Base-by-base conservation (phyloP, 2,329 filamentous ascomycete species). In the Blastomyces parvus region DNA sequence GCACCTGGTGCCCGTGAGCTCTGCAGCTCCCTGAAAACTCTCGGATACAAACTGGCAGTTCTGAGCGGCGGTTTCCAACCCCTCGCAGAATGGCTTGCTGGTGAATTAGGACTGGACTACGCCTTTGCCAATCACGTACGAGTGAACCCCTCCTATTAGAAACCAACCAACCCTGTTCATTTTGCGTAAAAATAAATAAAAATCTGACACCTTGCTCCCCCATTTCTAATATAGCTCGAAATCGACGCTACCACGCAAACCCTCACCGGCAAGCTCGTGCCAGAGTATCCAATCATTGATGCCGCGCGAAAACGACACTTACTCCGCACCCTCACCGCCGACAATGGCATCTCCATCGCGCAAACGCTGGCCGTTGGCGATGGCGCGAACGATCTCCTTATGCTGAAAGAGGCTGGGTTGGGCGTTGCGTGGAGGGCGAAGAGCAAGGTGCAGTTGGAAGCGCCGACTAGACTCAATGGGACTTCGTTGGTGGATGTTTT, bases 41-140 rank as follows among this genome's bases (percentile, higher is more conserved):
- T 96, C 5, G 93, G 93, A 8, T 88, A 89, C 76, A 93, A 90
- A 77, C 91, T 91, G 1, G 94, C 92, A 0, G 93, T 99, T 5
- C 78, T 97, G 40, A 96, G 91, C 42, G 94, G 94, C 55, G 94
- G 94, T 0, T 99, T 99, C 77, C 85, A 90, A 67, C 92, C 93
- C 0, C 79, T 97, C 67, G 95, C 94, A 0, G 83, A 86, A 63
- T 97, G 92, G 90, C 83, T 97, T 44, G 91, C 90, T 19, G 81
- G 81, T 50, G 82, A 90, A 70, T 80, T 99, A 33, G 90, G 90
- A 17, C 84, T 99, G 63, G 90, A 97, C 75, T 87, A 96, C 72
- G 91, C 90, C 0, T 86, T 88, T 73, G 94, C 94, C 50, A 99
- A 99, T 74, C 87, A 93, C 70, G 88, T 87, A 74, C 66, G 75